A percentile compares a stretch with the other conserved stretches of the same genome.
These are phyloP conservation scores for Phytopythium mirpurense DNA, from an alignment of 352 stramenopile genomes.

Conservation along the genomic window DNA sequence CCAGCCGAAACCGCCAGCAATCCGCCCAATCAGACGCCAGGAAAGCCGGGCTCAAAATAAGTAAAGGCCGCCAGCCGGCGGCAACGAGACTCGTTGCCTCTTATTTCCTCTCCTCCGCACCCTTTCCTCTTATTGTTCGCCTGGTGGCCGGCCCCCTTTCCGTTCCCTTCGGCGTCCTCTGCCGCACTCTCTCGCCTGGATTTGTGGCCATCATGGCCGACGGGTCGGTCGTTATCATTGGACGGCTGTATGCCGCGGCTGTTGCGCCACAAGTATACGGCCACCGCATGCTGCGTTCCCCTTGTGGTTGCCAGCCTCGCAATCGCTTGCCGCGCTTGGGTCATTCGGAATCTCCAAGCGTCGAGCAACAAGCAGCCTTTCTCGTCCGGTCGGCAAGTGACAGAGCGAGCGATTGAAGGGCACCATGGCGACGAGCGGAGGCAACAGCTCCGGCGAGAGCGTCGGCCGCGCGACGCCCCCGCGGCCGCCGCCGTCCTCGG, in stretches of 20 bases:
- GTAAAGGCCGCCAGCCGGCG: too few relatives aligned
- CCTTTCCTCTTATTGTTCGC: conserved; percentile 2
- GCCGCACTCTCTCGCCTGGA: neutral
- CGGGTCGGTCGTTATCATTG: conserved; percentile 2
- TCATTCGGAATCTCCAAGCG: conserved; percentile 1
- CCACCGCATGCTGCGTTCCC: neutral
- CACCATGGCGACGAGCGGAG: conserved; percentile 1
- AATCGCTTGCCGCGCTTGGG: neutral
- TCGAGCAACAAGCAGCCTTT: conserved; percentile 4
- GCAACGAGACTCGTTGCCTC: too few relatives aligned
- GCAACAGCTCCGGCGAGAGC: neutral
- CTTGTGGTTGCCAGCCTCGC: neutral
- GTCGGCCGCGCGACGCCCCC: conserved; percentile 20
- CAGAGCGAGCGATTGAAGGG: too few relatives aligned
- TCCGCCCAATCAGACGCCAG: neutral
- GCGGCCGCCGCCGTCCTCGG: conserved; percentile 13
- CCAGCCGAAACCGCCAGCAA: neutral
- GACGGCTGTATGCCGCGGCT: neutral
- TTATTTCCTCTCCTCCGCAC: neutral
- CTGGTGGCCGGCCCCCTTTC: neutral
- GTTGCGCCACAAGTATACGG: neutral
- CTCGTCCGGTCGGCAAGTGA: neutral
- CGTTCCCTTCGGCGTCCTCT: neutral
- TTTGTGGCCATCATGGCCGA: neutral
- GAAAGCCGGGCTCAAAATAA: conserved; percentile 1